Evolutionary conservation across 768 basidiomycete species (phyloP).

Genomic region (Russula sp.): DNA sequence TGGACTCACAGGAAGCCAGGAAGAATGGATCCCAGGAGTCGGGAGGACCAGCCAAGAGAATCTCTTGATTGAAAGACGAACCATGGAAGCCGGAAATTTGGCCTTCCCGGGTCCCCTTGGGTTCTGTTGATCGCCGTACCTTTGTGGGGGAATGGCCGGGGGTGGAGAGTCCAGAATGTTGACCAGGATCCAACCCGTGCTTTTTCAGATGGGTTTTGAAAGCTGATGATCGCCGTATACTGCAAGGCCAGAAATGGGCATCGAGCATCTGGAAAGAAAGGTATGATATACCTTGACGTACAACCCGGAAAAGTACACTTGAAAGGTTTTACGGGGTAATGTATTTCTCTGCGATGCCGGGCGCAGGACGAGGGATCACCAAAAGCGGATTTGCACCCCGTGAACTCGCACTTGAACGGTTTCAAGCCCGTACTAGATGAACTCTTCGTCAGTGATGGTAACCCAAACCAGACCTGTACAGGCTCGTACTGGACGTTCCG

Average conservation of each 20-base stretch:
- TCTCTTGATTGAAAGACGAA: not conserved
- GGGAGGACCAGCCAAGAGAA: not conserved
- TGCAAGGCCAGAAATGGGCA: constrained; percentile 24
- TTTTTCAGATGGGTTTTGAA: constrained; percentile 46
- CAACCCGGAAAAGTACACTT: constrained; percentile 17
- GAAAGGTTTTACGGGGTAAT: constrained; percentile 27
- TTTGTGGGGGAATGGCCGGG: not conserved
- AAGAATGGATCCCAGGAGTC: not conserved
- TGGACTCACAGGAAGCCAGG: not conserved
- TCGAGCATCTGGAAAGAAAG: not conserved
- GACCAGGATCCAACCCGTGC: constrained; percentile 34
- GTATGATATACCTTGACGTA: constrained; percentile 26
- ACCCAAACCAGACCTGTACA: not conserved
- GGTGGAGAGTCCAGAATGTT: constrained; percentile 12
- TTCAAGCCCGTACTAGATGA: constrained; percentile 22
- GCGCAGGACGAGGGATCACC: constrained; percentile 64
- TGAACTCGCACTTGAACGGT: constrained; percentile 38
- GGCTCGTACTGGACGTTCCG: constrained; percentile 54
- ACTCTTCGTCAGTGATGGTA: not conserved
- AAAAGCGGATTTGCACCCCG: constrained; percentile 44
- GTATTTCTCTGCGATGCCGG: constrained; percentile 58
- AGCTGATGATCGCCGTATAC: constrained; percentile 58
- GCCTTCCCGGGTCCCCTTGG: not conserved
- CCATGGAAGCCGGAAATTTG: not conserved
- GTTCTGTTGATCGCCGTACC: not conserved